Evolutionary conservation across 768 basidiomycete genomes (phyloP).

Genomic region (Hericium alpestre): DNA sequence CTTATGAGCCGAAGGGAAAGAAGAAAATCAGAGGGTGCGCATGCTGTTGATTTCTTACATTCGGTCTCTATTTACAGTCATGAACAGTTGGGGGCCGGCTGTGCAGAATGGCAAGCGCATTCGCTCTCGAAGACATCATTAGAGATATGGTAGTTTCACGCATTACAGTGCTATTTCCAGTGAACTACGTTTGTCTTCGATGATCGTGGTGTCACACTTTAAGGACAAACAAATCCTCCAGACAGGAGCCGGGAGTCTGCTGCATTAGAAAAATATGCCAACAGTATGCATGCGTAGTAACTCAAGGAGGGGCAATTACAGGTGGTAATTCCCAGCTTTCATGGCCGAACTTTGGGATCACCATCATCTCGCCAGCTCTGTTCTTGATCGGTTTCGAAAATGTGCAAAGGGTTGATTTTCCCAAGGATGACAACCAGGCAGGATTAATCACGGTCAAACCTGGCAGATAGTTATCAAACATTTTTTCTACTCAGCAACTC

Average conservation of each 20-base stretch:
- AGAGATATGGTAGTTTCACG: background rate
- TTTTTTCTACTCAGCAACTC: background rate
- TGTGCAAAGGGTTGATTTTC: conserved; percentile 69
- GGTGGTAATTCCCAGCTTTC: conserved; percentile 84
- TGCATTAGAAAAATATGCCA: too few relatives aligned
- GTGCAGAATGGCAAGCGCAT: conserved; percentile 68
- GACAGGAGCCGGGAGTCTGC: too few relatives aligned
- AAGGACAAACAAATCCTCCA: too few relatives aligned
- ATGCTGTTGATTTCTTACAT: conserved; percentile 1
- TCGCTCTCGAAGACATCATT: conserved; percentile 35
- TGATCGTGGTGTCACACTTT: too few relatives aligned
- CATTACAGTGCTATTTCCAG: too few relatives aligned
- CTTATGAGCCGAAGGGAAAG: conserved; percentile 54
- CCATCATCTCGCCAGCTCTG: conserved; percentile 54
- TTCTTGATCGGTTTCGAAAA: conserved; percentile 81
- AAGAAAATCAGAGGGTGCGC: conserved; percentile 75
- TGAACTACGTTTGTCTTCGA: too few relatives aligned
- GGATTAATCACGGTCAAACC: conserved; percentile 81
- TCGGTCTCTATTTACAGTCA: background rate
- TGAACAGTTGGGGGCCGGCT: conserved; percentile 56
- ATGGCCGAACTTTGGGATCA: conserved; percentile 77
- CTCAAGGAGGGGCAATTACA: conserved; percentile 23
- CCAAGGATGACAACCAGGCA: conserved; percentile 76
- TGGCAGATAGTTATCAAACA: conserved; percentile 17
- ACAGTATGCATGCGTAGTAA: conserved; percentile 3